These are phyloP conservation scores for Boletellus sp. DNA, from an alignment of 768 basidiomycete genomes.

Conservation along the genomic window DNA sequence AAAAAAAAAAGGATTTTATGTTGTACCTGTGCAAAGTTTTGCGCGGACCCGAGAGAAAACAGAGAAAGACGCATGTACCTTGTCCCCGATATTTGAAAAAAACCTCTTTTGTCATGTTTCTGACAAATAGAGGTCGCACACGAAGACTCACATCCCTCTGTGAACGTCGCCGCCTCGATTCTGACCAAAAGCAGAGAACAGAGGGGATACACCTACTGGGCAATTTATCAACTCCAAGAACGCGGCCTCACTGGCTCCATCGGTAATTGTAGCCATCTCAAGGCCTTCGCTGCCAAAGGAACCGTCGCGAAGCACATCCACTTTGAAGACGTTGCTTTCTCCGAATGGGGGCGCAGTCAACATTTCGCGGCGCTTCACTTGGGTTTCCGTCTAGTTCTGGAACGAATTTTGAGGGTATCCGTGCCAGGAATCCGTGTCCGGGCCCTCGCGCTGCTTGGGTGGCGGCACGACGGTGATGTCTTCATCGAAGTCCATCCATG, in stretches of 20 bases:
- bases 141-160: constrained; percentile 37
- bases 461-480: constrained; percentile 8
- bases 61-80: constrained; percentile 37
- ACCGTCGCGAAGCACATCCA: constrained; percentile 19
- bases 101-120: constrained; percentile 47
- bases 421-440: constrained; percentile 11
- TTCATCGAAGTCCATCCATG: constrained; percentile 39
- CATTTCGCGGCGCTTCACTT: constrained; percentile 32
- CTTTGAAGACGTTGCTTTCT: constrained; percentile 17
- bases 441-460: background rate
- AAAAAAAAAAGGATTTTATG: constrained; percentile 64
- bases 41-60: background rate
- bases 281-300: constrained; percentile 1
- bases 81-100: constrained; percentile 55
- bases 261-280: background rate
- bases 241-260: constrained; percentile 12
- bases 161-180: background rate
- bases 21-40: constrained; percentile 35
- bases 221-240: constrained; percentile 35
- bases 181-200: background rate
- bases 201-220: constrained; percentile 32
- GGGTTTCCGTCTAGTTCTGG: constrained; percentile 31
- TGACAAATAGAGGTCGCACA: constrained; percentile 48
- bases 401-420: constrained; percentile 30
- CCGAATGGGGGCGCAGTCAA: constrained; percentile 15